Evolutionary conservation across 202 grass and related monocot species (phyloP), one percentile per base, ranked within the genome.

Genomic region (Zizania palustris): DNA sequence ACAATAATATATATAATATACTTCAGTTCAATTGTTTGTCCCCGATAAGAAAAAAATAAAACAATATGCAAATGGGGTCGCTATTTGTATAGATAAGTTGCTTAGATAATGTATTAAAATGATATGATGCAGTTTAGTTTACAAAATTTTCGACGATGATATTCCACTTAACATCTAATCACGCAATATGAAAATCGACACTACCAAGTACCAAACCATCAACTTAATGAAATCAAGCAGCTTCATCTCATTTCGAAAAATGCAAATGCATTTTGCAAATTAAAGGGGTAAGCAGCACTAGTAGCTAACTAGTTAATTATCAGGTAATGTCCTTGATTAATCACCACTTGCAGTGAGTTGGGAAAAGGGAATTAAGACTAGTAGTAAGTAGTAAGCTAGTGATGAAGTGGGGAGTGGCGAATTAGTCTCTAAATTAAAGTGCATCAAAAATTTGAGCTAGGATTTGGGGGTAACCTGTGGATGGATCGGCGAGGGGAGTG

Each of bases 381-480:
- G 16, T 18, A 19, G 50, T n/a, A n/a, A n/a, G n/a, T n/a, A n/a
- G n/a, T 18, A n/a, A 9, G 1, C 50, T 16, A 54, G 0, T 19
- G 50, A 54, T 54, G 50, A 54, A 54, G 16, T 54, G 16, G 50
- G 6, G 16, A 54, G n/a, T 0, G 7, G 7, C 11, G 5, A 50
- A 18, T 33, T 43, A 7, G 4, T 51, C 9, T 12, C 33, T 46
- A 15, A 11, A 62, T 48, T 4, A 0, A 9, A 72, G 21, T 34
- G 69, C 12, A 36, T 34, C 14, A 80, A 53, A 37, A 8, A n/a
- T 49, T n/a, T 55, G 3, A 7, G 16, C 18, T 16, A 9, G 45
- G 51, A 46, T 1, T 45, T 22, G 13, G 7, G 12, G 43, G 65
- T 76, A 22, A 81, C 86, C 81, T 84, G 50, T 84, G 65, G 65